phyloP scores from a whole-genome alignment of 139 green algal species.

The Micromonas commoda region DNA sequence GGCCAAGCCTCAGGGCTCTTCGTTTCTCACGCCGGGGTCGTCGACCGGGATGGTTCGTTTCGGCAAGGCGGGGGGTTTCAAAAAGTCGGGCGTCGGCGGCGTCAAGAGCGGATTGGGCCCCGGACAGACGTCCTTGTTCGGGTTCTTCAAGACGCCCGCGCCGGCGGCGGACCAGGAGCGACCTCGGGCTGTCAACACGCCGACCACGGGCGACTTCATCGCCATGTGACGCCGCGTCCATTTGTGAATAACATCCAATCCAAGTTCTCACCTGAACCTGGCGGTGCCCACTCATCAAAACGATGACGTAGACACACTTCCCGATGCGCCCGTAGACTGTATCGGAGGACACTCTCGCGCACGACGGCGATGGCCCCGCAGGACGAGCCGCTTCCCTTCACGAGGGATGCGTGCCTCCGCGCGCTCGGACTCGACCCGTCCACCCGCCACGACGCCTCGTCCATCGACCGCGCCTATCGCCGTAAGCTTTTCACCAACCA shows the following conservation, averaged over 20 bases:
- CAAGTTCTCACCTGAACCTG: no score
- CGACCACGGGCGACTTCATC: background rate
- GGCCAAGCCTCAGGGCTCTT: no score
- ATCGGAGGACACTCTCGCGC: no score
- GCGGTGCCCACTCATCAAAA: no score
- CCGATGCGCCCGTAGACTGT: no score
- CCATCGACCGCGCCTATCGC: background rate
- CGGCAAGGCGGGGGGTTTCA: background rate
- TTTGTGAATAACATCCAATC: no score
- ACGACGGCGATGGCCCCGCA: background rate
- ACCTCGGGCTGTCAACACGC: background rate
- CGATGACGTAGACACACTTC: no score
- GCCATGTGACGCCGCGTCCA: no score
- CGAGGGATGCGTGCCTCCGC: background rate
- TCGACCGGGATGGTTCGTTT: background rate
- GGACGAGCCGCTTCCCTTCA: background rate
- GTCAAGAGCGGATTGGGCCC: no score
- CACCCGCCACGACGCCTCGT: background rate
- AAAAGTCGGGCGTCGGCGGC: background rate
- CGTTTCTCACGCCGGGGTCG: background rate
- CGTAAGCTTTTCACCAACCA: background rate
- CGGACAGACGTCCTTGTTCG: background rate
- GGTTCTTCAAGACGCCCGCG: background rate
- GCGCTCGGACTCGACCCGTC: background rate
- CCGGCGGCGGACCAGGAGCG: background rate